Evolutionary conservation across 1,284 basidiomycete species (phyloP).

Genomic region (Somion occarium): DNA sequence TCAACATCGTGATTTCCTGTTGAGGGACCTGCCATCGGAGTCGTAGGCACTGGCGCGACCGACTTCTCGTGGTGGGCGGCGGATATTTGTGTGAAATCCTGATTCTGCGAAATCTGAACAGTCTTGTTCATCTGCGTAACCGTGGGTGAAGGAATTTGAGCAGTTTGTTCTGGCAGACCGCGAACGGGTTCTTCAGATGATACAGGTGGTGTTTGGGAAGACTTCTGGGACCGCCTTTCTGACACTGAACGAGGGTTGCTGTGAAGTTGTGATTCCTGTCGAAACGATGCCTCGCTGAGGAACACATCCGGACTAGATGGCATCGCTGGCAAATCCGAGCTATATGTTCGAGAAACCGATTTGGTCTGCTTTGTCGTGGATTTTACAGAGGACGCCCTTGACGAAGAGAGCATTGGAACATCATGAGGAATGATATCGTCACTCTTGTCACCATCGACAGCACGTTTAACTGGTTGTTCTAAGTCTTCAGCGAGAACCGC

Average conservation of each 20-base stretch:
- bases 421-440: not conserved
- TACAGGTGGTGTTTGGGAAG: not conserved
- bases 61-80: no score
- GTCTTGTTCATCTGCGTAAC: not conserved
- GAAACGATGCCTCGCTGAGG: conserved; percentile 2
- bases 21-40: not conserved
- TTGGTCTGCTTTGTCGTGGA: not conserved
- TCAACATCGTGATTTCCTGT: not conserved
- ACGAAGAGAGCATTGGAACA: not conserved
- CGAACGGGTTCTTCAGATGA: no score
- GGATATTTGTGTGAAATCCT: no score
- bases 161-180: no score
- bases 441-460: no score
- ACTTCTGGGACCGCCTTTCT: no score
- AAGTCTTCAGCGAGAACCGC: not conserved
- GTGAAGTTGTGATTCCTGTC: not conserved
- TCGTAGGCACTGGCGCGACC: not conserved
- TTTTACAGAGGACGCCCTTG: not conserved
- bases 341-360: not conserved
- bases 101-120: not conserved
- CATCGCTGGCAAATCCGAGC: not conserved
- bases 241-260: no score
- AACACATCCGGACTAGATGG: conserved; percentile 7
- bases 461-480: not conserved
- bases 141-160: not conserved